Conservation (phyloP, 2,329 filamentous ascomycete genomes). For the Ceratocystiopsis minuta region DNA sequence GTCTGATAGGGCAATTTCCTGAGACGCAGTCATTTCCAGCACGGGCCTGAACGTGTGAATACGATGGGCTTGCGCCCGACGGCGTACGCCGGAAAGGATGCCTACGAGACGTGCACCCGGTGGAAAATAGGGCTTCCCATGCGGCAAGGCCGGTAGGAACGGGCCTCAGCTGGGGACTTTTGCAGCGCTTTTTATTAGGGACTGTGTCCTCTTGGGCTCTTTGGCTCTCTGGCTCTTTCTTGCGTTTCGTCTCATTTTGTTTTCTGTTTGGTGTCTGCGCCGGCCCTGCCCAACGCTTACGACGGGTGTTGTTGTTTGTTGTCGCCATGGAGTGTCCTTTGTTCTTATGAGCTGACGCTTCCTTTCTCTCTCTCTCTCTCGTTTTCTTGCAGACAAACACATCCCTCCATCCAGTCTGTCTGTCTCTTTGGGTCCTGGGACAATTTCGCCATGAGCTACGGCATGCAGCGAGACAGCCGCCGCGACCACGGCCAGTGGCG, state of each 20-base stretch:
- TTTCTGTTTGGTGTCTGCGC: neutral
- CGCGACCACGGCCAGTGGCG: constrained; percentile 64
- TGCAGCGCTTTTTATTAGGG: too few species aligned
- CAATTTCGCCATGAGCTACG: constrained; percentile 66
- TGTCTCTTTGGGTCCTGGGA: constrained; percentile 87
- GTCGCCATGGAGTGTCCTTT: neutral
- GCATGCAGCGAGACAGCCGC: constrained; percentile 63
- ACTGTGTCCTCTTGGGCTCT: too few species aligned
- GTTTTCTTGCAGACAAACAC: constrained; percentile 38
- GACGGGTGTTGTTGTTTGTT: neutral
- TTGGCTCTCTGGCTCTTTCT: too few species aligned
- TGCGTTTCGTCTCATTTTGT: neutral
- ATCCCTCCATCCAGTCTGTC: constrained; percentile 47
- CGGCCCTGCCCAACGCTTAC: too few species aligned
- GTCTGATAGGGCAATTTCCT: too few species aligned
- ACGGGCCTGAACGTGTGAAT: neutral
- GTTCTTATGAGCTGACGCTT: constrained; percentile 1
- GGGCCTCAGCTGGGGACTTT: too few species aligned
- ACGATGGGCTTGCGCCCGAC: too few species aligned
- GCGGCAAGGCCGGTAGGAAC: too few species aligned
- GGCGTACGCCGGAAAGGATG: too few species aligned
- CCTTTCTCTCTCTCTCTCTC: neutral
- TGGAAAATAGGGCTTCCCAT: too few species aligned
- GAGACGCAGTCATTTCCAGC: too few species aligned
- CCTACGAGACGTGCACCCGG: too few species aligned